These are phyloP conservation scores for Myxozyma lipomycoides DNA, from an alignment of 805 yeast genomes.

Conservation along the genomic window DNA sequence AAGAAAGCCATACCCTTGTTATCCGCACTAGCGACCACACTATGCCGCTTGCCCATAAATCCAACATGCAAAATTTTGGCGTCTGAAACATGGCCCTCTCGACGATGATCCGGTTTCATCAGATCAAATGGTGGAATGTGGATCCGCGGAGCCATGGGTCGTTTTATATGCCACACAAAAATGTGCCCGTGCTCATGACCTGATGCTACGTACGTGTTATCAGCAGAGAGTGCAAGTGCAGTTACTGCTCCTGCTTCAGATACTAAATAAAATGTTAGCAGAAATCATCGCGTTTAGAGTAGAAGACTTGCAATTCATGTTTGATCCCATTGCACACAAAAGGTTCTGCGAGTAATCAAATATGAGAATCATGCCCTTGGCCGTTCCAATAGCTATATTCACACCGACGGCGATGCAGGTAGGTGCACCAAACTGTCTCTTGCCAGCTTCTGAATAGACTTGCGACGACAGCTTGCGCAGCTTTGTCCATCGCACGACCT, in stretches of 20 bases:
- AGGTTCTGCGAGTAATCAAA: conserved; percentile 67
- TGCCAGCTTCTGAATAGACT: conserved; percentile 38
- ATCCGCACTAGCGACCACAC: conserved; percentile 57
- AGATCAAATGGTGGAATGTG: conserved; percentile 34
- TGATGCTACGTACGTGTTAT: conserved; percentile 63
- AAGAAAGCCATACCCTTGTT: conserved; percentile 53
- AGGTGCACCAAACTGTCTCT: conserved; percentile 50
- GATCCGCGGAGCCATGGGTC: conserved; percentile 34
- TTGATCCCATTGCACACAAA: conserved; percentile 42
- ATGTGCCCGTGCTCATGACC: conserved; percentile 67
- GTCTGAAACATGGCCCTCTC: conserved; percentile 42
- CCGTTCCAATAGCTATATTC: conserved; percentile 63
- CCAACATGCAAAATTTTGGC: conserved; percentile 44
- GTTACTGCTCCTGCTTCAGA: conserved; percentile 49
- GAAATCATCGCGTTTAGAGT: neutral
- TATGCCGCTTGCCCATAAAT: conserved; percentile 50
- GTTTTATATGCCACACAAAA: conserved; percentile 60
- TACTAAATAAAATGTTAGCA: conserved; percentile 28
- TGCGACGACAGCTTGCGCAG: conserved; percentile 42
- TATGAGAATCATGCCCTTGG: conserved; percentile 58
- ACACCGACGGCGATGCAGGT: conserved; percentile 45
- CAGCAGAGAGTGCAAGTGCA: conserved; percentile 57
- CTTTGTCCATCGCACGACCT: conserved; percentile 40
- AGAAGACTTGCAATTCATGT: conserved; percentile 16
- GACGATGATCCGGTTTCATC: conserved; percentile 12